Evolutionary conservation across 805 yeast genomes (phyloP), one percentile per base, ranked within the genome.

Genomic region (Kuraishia cidri): DNA sequence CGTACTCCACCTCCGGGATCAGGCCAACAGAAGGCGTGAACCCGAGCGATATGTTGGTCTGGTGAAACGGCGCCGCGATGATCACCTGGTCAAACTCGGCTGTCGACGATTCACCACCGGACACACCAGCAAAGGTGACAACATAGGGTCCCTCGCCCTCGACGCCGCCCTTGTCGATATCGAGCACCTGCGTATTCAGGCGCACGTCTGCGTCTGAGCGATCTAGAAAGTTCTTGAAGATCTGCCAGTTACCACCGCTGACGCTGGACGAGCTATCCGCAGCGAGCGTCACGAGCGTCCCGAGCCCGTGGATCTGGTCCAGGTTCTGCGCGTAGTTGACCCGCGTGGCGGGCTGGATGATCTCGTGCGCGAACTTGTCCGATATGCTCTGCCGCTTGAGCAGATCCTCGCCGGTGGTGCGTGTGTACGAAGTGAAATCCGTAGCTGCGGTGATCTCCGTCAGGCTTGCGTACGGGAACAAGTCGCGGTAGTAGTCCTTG

Each of bases 231-330:
- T 43, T 43, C 18, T 61, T 59, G 41, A 69, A 69, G 12, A 69
- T 58, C 34, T 47, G 49, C 43, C 52, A 60, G 39, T 68, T 69
- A 5, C 75, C 75, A 5, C 73, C 74, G 3, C 46, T 41, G 3
- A 69, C 57, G 4, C 48, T 40, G 8, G 40, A 34, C 2, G 61
- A 59, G 9, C 51, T 56, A 2, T 48, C 48, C 0, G 70, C 63
- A 3, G 67, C 56, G 17, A 64, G 21, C 9, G 63, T 48, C 11
- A 68, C 67, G 18, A 58, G 31, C 1, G 64, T 50, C 1, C 62
- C 74, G 13, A 68, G 37, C 0, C 60, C 63, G 34, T 67, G 70
- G n/a, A 67, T 55, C n/a, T 59, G 48, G 29, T 56, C 45, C 6
- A 64, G 31, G 34, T 63, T 50, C 16, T 59, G 63, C 2, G 64